A percentile compares a stretch with the other conserved stretches of the same genome.
Evolutionary conservation across 1,284 basidiomycete species (phyloP).

Genomic region (Ganoderma lucidum): DNA sequence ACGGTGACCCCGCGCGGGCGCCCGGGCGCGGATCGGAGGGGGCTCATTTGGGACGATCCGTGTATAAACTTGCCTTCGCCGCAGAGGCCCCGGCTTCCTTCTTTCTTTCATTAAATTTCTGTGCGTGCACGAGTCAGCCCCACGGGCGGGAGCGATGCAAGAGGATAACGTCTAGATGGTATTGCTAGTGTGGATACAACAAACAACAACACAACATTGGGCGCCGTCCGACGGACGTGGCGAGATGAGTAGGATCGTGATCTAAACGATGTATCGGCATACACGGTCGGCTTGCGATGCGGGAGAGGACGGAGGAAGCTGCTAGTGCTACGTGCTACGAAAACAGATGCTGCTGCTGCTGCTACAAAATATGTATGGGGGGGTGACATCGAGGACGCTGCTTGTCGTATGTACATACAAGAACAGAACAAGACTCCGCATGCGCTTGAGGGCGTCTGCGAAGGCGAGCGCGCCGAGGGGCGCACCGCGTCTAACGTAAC

Average conservation of each 20-base stretch:
- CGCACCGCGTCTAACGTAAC: too few species aligned
- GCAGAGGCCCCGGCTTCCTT: background rate
- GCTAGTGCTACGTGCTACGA: constrained; percentile 27
- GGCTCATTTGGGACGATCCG: background rate
- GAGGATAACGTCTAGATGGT: background rate
- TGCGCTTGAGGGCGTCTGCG: background rate
- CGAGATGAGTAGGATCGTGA: background rate
- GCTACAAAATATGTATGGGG: constrained; percentile 23
- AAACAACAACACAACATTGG: background rate
- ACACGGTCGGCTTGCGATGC: background rate
- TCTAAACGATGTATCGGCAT: constrained; percentile 5
- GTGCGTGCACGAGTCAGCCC: background rate
- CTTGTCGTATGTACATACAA: constrained; percentile 8
- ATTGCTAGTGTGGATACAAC: constrained; percentile 2
- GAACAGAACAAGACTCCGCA: background rate
- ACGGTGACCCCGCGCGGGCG: too few species aligned
- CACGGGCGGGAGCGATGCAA: background rate
- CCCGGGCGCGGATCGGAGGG: background rate
- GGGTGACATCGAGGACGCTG: background rate
- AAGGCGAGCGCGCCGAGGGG: too few species aligned
- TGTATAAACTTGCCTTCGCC: background rate
- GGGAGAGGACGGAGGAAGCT: background rate
- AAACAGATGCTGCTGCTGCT: constrained; percentile 26
- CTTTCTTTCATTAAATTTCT: background rate
- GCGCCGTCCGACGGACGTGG: background rate